Percentiles rank a stretch among this genome's conserved stretches.
Evolutionary conservation across 2,329 filamentous ascomycete genomes (phyloP).

Genomic region (Botryosphaeria dothidea): DNA sequence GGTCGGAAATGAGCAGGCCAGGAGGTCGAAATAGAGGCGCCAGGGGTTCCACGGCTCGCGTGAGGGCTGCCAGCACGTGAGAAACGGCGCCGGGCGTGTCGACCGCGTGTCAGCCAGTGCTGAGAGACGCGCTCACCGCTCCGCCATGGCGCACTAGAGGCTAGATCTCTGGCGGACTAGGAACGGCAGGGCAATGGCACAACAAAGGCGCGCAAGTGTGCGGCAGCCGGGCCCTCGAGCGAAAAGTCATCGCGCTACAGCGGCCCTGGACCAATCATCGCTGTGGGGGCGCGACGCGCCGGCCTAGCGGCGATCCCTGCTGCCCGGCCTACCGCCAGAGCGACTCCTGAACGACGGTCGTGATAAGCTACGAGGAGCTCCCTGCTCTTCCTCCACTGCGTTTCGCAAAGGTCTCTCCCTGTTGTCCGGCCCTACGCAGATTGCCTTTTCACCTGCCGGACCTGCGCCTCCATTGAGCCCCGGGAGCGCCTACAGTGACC

Average conservation of each 20-base stretch:
- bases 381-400: conserved; percentile 4
- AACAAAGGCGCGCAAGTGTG: neutral
- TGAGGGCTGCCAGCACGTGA: conserved; percentile 4
- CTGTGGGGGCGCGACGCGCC: conserved; percentile 10
- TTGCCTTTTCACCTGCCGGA: neutral
- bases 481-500: neutral
- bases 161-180: neutral
- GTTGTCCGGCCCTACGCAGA: conserved; percentile 1
- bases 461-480: neutral
- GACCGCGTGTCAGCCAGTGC: neutral
- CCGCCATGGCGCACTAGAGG: neutral
- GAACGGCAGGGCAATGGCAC: neutral
- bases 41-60: neutral
- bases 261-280: neutral
- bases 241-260: neutral
- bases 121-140: conserved; percentile 5
- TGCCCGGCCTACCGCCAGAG: conserved; percentile 10
- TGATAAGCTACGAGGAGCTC: conserved; percentile 14
- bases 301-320: conserved; percentile 16
- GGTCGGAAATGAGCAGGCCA: conserved; percentile 2
- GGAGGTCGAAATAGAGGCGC: conserved; percentile 13
- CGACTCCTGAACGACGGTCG: conserved; percentile 10
- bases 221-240: neutral
- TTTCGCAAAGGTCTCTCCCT: conserved; percentile 2
- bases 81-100: neutral